phyloP scores from a whole-genome alignment of 2,329 filamentous ascomycete species.

The Aspergillus ruber region DNA sequence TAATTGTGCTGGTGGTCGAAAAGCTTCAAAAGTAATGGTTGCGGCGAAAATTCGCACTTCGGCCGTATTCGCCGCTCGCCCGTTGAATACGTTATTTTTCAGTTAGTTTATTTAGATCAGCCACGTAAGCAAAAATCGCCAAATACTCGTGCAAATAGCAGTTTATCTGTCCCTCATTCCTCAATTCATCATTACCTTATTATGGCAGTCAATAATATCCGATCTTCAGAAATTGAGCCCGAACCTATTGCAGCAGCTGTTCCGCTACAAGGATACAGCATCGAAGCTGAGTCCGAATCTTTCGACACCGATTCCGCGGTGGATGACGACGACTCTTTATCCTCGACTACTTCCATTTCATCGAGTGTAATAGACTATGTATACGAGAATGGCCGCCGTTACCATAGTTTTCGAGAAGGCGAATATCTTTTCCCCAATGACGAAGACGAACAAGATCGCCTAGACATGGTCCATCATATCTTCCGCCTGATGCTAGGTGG shows the following conservation, averaged over 20 bases:
- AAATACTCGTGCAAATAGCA: neutral
- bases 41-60: too few relatives aligned
- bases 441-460: conserved; percentile 26
- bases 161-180: neutral
- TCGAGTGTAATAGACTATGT: conserved; percentile 28
- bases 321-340: neutral
- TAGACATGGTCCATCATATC: conserved; percentile 17
- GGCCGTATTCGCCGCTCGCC: too few relatives aligned
- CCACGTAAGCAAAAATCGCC: too few relatives aligned
- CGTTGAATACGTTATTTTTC: too few relatives aligned
- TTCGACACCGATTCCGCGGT: neutral
- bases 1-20: conserved; percentile 1
- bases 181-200: neutral
- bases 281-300: neutral
- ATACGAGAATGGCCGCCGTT: conserved; percentile 36
- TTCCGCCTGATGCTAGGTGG: conserved; percentile 15
- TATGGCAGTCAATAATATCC: neutral
- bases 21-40: too few relatives aligned
- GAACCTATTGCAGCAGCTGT: neutral
- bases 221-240: neutral
- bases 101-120: too few relatives aligned
- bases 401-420: conserved; percentile 23
- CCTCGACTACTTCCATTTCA: conserved; percentile 10
- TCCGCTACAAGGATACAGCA: neutral
- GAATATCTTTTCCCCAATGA: conserved; percentile 27